Evolutionary conservation across 2,329 filamentous ascomycete genomes (phyloP).

Genomic region (Coniochaeta sp.): DNA sequence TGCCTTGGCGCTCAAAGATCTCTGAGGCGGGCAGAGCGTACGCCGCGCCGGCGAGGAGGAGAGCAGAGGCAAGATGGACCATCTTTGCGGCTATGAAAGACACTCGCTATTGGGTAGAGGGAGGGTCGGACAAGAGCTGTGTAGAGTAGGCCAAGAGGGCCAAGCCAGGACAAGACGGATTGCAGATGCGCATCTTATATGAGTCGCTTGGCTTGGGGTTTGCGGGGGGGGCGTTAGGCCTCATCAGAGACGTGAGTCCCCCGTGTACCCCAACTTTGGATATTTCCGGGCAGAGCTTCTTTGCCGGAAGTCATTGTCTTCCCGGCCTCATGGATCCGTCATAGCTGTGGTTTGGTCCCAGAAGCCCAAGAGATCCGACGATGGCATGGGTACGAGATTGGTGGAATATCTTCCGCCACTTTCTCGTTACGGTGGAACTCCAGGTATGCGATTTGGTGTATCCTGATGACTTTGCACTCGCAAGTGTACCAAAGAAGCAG

Average conservation of each 20-base stretch:
- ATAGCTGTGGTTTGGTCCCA: background rate
- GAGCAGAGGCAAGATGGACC: constrained; percentile 20
- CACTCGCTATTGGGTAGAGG: background rate
- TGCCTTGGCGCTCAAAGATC: constrained; percentile 26
- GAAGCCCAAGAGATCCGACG: background rate
- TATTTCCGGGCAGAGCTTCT: constrained; percentile 11
- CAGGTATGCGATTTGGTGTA: background rate
- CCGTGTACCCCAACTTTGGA: constrained; percentile 7
- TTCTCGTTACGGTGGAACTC: background rate
- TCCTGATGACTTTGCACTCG: background rate
- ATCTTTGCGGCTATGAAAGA: constrained; percentile 7
- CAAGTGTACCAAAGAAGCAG: background rate
- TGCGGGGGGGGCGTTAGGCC: background rate
- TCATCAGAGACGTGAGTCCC: background rate
- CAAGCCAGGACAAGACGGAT: constrained; percentile 1
- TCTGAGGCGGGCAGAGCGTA: constrained; percentile 24
- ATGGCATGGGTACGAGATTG: background rate
- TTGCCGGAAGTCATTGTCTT: constrained; percentile 14
- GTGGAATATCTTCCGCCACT: background rate
- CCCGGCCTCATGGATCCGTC: background rate
- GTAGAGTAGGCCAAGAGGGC: constrained; percentile 2
- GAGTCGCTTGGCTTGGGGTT: background rate
- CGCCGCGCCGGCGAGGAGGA: constrained; percentile 25
- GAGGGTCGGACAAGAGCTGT: background rate
- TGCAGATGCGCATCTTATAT: background rate